These are phyloP conservation scores for Tricholoma sp. DNA, from an alignment of 768 basidiomycete species.

Conservation along the genomic window DNA sequence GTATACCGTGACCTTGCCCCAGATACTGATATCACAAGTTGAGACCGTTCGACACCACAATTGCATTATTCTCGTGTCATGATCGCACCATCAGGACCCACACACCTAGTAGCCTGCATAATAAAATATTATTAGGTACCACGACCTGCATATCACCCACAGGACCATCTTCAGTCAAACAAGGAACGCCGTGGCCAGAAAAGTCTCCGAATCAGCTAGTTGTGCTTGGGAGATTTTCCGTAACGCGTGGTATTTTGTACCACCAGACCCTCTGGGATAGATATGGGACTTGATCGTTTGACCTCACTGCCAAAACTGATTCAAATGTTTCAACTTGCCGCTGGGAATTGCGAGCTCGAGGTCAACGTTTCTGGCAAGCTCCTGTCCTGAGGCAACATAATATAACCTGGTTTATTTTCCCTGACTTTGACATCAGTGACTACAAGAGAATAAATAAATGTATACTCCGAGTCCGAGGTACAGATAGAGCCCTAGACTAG, in stretches of 20 bases:
- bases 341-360: background rate
- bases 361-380: background rate
- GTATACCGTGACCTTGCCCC: too few relatives aligned
- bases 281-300: background rate
- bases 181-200: background rate
- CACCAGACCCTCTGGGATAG: background rate
- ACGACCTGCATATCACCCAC: background rate
- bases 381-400: background rate
- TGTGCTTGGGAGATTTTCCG: background rate
- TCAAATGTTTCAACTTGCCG: background rate
- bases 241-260: background rate
- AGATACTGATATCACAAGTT: too few relatives aligned
- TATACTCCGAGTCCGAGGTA: background rate
- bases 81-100: background rate
- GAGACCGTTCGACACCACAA: too few relatives aligned
- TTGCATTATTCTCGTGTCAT: too few relatives aligned
- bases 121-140: background rate
- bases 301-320: background rate
- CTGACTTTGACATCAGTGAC: background rate
- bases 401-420: background rate
- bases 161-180: background rate
- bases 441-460: background rate
- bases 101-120: background rate
- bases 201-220: background rate
- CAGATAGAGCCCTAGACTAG: background rate